Evolutionary conservation across 371 early-diverging fungal genomes (phyloP).

Genomic region (Lichtheimia ornata): DNA sequence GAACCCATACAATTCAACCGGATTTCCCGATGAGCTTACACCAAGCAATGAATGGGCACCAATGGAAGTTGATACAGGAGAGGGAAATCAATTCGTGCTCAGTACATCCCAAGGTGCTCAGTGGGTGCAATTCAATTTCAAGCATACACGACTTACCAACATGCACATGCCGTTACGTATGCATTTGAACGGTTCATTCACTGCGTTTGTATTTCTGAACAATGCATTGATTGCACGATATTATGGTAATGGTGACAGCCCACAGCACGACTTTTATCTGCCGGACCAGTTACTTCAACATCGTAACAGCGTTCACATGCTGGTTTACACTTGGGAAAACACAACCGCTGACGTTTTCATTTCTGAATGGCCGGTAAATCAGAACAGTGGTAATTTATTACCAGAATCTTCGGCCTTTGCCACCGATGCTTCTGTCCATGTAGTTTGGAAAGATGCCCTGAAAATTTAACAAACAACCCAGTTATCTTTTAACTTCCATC

Average conservation of each 20-base stretch:
- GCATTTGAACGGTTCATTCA: constrained; percentile 64
- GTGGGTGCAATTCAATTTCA: constrained; percentile 39
- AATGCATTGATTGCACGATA: constrained; percentile 67
- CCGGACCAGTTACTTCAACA: constrained; percentile 58
- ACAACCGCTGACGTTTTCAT: constrained; percentile 30
- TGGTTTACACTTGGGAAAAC: constrained; percentile 48
- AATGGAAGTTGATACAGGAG: constrained; percentile 14
- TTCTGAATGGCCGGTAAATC: constrained; percentile 45
- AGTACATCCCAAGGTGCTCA: constrained; percentile 29
- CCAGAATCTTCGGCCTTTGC: neutral
- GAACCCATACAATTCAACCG: constrained; percentile 64
- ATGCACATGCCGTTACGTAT: constrained; percentile 62
- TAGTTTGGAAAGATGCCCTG: too few relatives aligned
- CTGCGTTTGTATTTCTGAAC: constrained; percentile 67
- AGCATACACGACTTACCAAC: constrained; percentile 11
- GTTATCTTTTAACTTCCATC: too few relatives aligned
- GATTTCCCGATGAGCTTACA: constrained; percentile 72
- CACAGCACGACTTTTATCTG: constrained; percentile 76
- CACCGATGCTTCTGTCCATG: too few relatives aligned
- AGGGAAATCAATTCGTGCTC: constrained; percentile 21
- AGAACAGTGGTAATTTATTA: constrained; percentile 20
- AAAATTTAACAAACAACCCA: too few relatives aligned
- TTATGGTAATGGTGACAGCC: constrained; percentile 74
- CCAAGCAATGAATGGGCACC: constrained; percentile 23
- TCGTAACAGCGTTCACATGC: constrained; percentile 30